Conservation (phyloP, 306 rosid genomes). For the Biancaea sappan region DNA sequence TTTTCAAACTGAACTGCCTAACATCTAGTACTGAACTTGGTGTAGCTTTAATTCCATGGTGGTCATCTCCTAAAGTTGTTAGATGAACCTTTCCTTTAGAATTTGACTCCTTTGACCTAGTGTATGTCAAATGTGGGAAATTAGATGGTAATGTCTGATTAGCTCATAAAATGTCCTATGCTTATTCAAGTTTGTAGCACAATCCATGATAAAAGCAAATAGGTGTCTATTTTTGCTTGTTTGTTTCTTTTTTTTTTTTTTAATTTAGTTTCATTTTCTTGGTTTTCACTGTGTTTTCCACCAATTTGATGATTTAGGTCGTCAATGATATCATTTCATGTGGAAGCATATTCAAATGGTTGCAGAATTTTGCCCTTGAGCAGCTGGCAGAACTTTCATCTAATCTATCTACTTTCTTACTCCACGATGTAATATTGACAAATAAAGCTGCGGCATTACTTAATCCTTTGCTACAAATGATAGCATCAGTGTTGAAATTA, state of each 20-base stretch:
- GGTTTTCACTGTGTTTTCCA: slow-evolving; percentile 14
- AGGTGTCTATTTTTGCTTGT: not conserved
- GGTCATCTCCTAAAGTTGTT: slow-evolving; percentile 11
- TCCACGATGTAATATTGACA: slow-evolving; percentile 43
- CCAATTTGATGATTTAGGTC: slow-evolving; percentile 51
- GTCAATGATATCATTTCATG: slow-evolving; percentile 62
- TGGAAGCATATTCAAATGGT: slow-evolving; percentile 71
- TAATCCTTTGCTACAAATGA: slow-evolving; percentile 56
- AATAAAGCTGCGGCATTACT: slow-evolving; percentile 48
- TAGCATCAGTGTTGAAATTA: slow-evolving; percentile 52
- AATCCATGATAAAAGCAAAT: slow-evolving; percentile 15
- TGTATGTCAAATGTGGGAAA: not conserved
- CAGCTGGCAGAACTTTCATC: slow-evolving; percentile 77
- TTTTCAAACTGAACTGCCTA: not conserved
- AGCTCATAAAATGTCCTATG: slow-evolving; percentile 6
- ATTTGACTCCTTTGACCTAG: not conserved
- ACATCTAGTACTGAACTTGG: not conserved
- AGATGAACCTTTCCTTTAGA: not conserved
- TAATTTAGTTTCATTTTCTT: no score
- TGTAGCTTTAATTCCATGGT: slow-evolving; percentile 10
- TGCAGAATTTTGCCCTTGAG: slow-evolving; percentile 76
- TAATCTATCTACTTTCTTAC: slow-evolving; percentile 56
- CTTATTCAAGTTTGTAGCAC: not conserved
- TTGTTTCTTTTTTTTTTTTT: not conserved
- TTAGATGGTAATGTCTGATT: slow-evolving; percentile 10